A percentile compares a stretch with the other conserved stretches of the same genome.
Evolutionary conservation across 73 alveolate species (phyloP).

Genomic region (Paramecium sonneborni): DNA sequence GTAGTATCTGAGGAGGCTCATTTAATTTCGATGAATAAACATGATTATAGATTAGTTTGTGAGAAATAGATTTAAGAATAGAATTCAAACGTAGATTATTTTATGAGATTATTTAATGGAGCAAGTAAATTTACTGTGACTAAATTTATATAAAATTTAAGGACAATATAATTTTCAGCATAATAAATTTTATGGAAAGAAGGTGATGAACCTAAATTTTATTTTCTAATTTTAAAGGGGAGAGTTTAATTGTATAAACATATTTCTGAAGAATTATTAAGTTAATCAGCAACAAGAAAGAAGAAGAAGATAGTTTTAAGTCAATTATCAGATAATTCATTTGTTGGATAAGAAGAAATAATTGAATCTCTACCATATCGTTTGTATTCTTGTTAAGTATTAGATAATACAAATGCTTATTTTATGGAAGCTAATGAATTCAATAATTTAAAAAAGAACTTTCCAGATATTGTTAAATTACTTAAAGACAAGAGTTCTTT

Average conservation of each 20-base stretch:
- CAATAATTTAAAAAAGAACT: neutral
- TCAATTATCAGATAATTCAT: constrained; percentile 47
- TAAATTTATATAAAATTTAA: neutral
- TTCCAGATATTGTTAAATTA: constrained; percentile 23
- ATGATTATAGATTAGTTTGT: constrained; percentile 21
- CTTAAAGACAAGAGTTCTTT: neutral
- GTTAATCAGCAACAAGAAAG: neutral
- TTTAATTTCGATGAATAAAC: constrained; percentile 5
- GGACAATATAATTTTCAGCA: neutral
- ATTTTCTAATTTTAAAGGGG: constrained; percentile 19
- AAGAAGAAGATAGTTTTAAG: constrained; percentile 25
- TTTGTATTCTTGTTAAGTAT: neutral
- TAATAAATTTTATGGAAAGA: constrained; percentile 23
- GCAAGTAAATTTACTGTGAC: constrained; percentile 10
- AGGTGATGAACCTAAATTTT: constrained; percentile 53
- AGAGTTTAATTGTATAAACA: constrained; percentile 6
- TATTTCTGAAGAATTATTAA: neutral
- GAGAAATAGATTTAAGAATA: constrained; percentile 33
- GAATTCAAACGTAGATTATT: constrained; percentile 17
- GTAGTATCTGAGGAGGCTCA: neutral
- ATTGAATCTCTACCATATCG: neutral
- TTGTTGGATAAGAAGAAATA: constrained; percentile 48
- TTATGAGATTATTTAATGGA: constrained; percentile 22
- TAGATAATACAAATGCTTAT: constrained; percentile 7
- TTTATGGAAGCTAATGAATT: constrained; percentile 35